Evolutionary conservation across 257 asterid species (phyloP).

Genomic region (Rauvolfia tetraphylla): DNA sequence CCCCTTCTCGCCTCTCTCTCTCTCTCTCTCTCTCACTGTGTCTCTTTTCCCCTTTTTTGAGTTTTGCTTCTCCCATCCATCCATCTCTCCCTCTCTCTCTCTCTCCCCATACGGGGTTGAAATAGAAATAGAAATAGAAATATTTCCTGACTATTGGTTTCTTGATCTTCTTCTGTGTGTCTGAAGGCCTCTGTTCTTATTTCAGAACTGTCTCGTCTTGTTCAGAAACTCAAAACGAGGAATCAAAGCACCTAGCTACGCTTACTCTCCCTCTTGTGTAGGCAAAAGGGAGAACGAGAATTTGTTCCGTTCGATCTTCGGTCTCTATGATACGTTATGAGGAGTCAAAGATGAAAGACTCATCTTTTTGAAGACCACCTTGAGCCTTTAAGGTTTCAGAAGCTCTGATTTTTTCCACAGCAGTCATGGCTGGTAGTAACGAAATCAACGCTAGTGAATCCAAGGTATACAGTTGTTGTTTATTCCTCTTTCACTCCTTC

Average conservation of each 20-base stretch:
- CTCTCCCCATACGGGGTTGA: neutral
- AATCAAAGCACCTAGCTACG: conserved; percentile 2
- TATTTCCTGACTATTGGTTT: conserved; percentile 1
- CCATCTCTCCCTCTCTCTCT: neutral
- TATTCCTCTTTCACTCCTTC: neutral
- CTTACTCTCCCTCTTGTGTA: neutral
- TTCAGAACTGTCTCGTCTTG: conserved; percentile 37
- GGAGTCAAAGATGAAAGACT: conserved; percentile 19
- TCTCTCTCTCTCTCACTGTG: neutral
- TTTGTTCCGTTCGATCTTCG: conserved; percentile 5
- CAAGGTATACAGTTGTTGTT: conserved; percentile 17
- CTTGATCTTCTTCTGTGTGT: conserved; percentile 1
- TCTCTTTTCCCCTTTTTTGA: too few species aligned
- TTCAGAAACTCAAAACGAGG: conserved; percentile 16
- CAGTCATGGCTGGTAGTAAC: conserved; percentile 42
- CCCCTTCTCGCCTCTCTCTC: neutral
- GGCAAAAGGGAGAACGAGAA: neutral
- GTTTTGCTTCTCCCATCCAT: neutral
- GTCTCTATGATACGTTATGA: conserved; percentile 23
- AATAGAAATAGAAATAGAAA: neutral
- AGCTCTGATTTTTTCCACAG: neutral
- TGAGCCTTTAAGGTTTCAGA: conserved; percentile 14
- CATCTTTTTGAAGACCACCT: conserved; percentile 26
- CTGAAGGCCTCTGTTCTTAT: conserved; percentile 22
- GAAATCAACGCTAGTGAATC: conserved; percentile 42